Conservation (phyloP, 2,329 filamentous ascomycete species). For the Talaromyces atroroseus region DNA sequence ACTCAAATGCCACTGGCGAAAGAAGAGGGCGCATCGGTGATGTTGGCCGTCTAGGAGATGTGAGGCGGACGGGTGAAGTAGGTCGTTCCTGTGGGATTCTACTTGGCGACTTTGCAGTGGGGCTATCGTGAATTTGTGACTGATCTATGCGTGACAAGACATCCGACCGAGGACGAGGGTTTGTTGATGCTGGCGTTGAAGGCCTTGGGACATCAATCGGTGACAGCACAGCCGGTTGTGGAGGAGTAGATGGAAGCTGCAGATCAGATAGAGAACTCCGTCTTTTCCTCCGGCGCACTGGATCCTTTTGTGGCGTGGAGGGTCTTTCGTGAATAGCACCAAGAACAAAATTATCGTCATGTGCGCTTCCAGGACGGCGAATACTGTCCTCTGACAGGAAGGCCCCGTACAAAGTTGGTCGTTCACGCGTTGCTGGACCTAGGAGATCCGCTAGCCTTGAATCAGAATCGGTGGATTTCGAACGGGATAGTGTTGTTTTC, state of each 20-base stretch:
- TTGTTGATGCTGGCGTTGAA: conserved; percentile 24
- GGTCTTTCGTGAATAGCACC: conserved; percentile 47
- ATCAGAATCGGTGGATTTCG: conserved; percentile 72
- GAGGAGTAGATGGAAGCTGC: conserved; percentile 58
- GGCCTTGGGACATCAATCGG: conserved; percentile 33
- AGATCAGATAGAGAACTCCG: conserved; percentile 90
- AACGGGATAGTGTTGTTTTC: conserved; percentile 61
- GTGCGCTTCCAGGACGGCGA: conserved; percentile 39
- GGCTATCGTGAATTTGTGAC: conserved; percentile 3
- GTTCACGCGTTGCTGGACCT: conserved; percentile 53
- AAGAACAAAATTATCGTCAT: conserved; percentile 47
- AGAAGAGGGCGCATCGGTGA: conserved; percentile 29
- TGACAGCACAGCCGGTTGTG: conserved; percentile 44
- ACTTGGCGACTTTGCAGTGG: conserved; percentile 1
- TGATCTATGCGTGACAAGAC: conserved; percentile 17
- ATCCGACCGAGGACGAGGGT: conserved; percentile 24
- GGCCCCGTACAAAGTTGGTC: conserved; percentile 44
- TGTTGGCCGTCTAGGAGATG: conserved; percentile 25
- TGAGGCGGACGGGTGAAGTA: conserved; percentile 6
- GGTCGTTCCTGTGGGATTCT: conserved; percentile 11
- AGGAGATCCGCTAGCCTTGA: conserved; percentile 41
- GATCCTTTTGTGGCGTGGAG: conserved; percentile 41
- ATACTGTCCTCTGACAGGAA: conserved; percentile 45
- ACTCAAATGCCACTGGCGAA: conserved; percentile 29
- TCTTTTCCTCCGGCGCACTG: conserved; percentile 64